Conservation (phyloP, 164 flowering plant species). For the Macadamia tetraphylla region DNA sequence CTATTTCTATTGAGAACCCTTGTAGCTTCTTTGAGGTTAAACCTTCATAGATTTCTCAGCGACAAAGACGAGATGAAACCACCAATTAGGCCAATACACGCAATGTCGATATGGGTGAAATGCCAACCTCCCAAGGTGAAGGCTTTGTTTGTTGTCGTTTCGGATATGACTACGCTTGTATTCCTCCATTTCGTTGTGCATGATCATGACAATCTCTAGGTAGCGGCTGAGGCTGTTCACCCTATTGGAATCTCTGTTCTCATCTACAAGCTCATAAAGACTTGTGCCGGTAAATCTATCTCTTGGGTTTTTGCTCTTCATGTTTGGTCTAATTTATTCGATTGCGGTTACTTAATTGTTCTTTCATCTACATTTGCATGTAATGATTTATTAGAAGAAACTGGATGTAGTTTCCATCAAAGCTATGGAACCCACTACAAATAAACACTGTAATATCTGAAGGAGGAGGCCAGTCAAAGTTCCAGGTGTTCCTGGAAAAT, state of each 20-base stretch:
- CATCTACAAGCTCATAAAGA: slow-evolving; percentile 30
- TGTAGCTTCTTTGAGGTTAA: too few relatives aligned
- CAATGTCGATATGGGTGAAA: slow-evolving; percentile 26
- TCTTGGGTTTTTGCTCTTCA: background rate
- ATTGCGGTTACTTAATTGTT: background rate
- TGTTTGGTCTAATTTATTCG: background rate
- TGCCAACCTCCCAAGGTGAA: slow-evolving; percentile 36
- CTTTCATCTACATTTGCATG: background rate
- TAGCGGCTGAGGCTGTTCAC: slow-evolving; percentile 32
- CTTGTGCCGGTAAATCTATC: slow-evolving; percentile 27
- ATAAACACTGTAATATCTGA: slow-evolving; percentile 38
- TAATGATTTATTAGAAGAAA: slow-evolving; percentile 22
- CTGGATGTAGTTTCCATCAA: slow-evolving; percentile 33
- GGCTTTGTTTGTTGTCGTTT: slow-evolving; percentile 24
- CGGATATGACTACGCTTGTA: slow-evolving; percentile 27
- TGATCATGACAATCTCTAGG: slow-evolving; percentile 36
- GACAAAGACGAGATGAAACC: slow-evolving; percentile 11
- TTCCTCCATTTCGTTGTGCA: slow-evolving; percentile 26
- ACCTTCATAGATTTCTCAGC: background rate
- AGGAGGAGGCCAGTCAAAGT: slow-evolving; percentile 40
- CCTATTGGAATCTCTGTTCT: slow-evolving; percentile 34
- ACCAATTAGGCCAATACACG: slow-evolving; percentile 15
- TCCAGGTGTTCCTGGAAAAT: slow-evolving; percentile 51
- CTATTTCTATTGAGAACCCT: too few relatives aligned
- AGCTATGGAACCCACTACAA: slow-evolving; percentile 45